Conservation (phyloP, 306 rosid species). For the Arachis stenosperma region DNA sequence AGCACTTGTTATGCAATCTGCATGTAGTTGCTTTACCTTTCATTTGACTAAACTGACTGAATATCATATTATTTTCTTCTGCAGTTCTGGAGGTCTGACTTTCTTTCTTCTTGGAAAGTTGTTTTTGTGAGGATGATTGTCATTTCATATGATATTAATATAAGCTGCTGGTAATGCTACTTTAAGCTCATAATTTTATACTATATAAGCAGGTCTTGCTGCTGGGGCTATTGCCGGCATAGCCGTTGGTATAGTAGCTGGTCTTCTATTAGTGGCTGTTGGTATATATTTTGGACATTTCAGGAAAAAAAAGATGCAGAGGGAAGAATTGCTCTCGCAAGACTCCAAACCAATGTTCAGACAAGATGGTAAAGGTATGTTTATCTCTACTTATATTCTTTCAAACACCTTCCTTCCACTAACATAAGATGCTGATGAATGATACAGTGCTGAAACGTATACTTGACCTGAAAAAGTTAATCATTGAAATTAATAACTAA, state of each 20-base stretch:
- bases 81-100: slow-evolving; percentile 79
- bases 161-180: slow-evolving; percentile 31
- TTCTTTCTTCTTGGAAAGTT: slow-evolving; percentile 49
- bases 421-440: slow-evolving; percentile 8
- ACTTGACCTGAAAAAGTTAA: slow-evolving; percentile 5
- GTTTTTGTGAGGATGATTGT: slow-evolving; percentile 33
- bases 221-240: slow-evolving; percentile 76
- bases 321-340: slow-evolving; percentile 33
- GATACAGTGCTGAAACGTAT: slow-evolving; percentile 2
- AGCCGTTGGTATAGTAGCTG: slow-evolving; percentile 62
- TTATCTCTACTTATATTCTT: slow-evolving; percentile 30
- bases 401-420: not conserved
- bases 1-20: slow-evolving; percentile 18
- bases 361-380: slow-evolving; percentile 55
- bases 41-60: slow-evolving; percentile 23
- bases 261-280: slow-evolving; percentile 58
- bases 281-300: slow-evolving; percentile 52
- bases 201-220: slow-evolving; percentile 65
- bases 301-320: slow-evolving; percentile 55
- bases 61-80: slow-evolving; percentile 42
- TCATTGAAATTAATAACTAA: slow-evolving; percentile 7
- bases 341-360: slow-evolving; percentile 52
- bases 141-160: slow-evolving; percentile 31
- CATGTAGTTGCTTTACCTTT: slow-evolving; percentile 20
- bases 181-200: slow-evolving; percentile 48